Conservation (phyloP, 2,329 filamentous ascomycete genomes). For the Scedosporium boydii region DNA sequence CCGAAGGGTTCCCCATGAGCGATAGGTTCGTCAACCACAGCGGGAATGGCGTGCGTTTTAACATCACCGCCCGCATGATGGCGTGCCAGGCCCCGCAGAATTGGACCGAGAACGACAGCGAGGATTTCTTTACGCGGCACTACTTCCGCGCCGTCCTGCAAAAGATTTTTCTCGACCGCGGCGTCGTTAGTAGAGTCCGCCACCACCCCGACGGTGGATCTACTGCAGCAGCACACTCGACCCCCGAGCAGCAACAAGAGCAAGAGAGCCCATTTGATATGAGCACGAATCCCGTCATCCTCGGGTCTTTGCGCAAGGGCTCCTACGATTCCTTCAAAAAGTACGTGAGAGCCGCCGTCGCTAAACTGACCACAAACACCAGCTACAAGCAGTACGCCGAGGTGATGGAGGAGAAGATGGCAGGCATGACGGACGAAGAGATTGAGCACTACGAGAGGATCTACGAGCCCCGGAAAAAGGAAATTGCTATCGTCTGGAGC, state of each 20-base stretch:
- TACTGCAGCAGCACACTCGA: constrained; percentile 4
- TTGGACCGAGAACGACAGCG: constrained; percentile 75
- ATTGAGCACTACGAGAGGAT: constrained; percentile 59
- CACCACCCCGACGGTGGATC: constrained; percentile 20
- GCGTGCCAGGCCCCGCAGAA: constrained; percentile 91
- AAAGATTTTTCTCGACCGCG: constrained; percentile 80
- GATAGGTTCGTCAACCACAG: constrained; percentile 51
- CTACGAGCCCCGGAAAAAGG: constrained; percentile 61
- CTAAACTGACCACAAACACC: constrained; percentile 55
- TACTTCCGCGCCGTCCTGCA: constrained; percentile 89
- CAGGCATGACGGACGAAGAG: constrained; percentile 61
- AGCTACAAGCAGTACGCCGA: constrained; percentile 50
- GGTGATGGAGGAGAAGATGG: constrained; percentile 57
- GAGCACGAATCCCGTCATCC: constrained; percentile 71
- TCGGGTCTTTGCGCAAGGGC: constrained; percentile 73
- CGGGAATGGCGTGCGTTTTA: constrained; percentile 63
- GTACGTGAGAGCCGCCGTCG: constrained; percentile 73
- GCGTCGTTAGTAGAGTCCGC: constrained; percentile 56
- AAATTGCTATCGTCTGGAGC: constrained; percentile 82
- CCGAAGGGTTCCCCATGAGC: constrained; percentile 92
- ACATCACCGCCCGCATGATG: constrained; percentile 98
- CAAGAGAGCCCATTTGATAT: constrained; percentile 35
- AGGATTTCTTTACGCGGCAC: constrained; percentile 83
- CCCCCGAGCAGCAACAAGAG: constrained; percentile 4
- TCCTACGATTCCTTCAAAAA: constrained; percentile 66